These are phyloP conservation scores for Beauveria rudraprayagi DNA, from an alignment of 2,329 filamentous ascomycete species.

Conservation along the genomic window DNA sequence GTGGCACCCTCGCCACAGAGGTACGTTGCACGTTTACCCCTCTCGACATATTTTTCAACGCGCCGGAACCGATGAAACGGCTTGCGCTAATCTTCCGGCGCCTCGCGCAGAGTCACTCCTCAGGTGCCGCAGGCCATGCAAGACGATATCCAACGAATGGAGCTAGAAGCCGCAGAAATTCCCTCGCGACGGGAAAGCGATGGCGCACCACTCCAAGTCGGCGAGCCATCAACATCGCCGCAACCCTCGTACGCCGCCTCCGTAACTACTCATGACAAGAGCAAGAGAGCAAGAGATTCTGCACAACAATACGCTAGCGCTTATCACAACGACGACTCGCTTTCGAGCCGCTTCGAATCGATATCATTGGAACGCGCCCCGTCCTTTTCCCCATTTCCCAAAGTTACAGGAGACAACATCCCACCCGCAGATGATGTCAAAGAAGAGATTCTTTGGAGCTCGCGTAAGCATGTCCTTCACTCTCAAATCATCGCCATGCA, in stretches of 20 bases:
- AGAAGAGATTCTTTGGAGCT: conserved; percentile 80
- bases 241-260: conserved; percentile 22
- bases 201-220: conserved; percentile 8
- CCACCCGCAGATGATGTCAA: conserved; percentile 92
- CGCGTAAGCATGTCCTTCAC: conserved; percentile 74
- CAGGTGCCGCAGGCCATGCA: conserved; percentile 97
- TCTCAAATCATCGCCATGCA: conserved; percentile 96
- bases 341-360: conserved; percentile 29
- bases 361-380: conserved; percentile 50
- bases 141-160: conserved; percentile 83
- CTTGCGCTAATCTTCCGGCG: conserved; percentile 8
- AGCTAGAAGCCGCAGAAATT: conserved; percentile 61
- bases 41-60: not conserved
- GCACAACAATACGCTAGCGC: conserved; percentile 18
- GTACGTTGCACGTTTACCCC: conserved; percentile 29
- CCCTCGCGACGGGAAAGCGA: conserved; percentile 15
- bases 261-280: conserved; percentile 29
- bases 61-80: not conserved
- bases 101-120: conserved; percentile 67
- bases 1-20: conserved; percentile 50
- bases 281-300: not conserved
- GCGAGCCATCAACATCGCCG: conserved; percentile 15
- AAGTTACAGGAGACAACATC: conserved; percentile 77
- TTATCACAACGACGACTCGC: conserved; percentile 30
- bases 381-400: conserved; percentile 87